Evolutionary conservation across 306 rosid species (phyloP), one percentile per base, ranked within the genome.

Genomic region (Cucurbita ficifolia): DNA sequence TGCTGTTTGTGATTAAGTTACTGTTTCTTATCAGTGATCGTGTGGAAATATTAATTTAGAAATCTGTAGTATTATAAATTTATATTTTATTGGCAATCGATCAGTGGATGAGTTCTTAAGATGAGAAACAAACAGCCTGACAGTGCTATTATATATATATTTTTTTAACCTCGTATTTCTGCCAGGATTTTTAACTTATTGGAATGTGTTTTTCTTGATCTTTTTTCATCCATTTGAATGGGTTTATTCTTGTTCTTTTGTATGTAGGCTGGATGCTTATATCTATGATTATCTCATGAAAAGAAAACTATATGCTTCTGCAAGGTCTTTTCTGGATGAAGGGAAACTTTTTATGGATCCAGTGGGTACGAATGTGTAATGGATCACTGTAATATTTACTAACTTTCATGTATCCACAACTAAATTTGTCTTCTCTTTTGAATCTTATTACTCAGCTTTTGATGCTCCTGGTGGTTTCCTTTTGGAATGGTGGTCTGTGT

Each of bases 401-500:
- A 10, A 42, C 51, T 65, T 22, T 9, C 73, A 45, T 22, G 21
- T 21, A 13, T 17, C 13, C 16, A n/a, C 43, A 57, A 21, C 55
- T 74, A 4, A 74, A 21, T 57, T 39, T 81, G 52, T 24, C 35
- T 59, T 64, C 33, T 67, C n/a, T 81, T 59, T 57, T 75, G 76
- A 45, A 46, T 42, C 51, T 68, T 40, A 53, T 83, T 54, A 62
- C 52, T 42, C 79, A 92, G 98, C 84, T 80, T 85, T 86, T 57
- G 91, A 82, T 46, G 92, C 90, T 21, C 96, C 96, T 21, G 73
- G 79, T 42, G 91, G 92, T 62, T 92, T 90, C 87, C 96, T 92
- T 79, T 82, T 83, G 4, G 98, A 92, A 70, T 92, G 98, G 96
- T 92, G 96, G 98, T 83, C 96, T 65, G 91, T 92, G 72, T 92